These are phyloP conservation scores for Kwoniella sp. DNA, from an alignment of 768 basidiomycete species.

Conservation along the genomic window DNA sequence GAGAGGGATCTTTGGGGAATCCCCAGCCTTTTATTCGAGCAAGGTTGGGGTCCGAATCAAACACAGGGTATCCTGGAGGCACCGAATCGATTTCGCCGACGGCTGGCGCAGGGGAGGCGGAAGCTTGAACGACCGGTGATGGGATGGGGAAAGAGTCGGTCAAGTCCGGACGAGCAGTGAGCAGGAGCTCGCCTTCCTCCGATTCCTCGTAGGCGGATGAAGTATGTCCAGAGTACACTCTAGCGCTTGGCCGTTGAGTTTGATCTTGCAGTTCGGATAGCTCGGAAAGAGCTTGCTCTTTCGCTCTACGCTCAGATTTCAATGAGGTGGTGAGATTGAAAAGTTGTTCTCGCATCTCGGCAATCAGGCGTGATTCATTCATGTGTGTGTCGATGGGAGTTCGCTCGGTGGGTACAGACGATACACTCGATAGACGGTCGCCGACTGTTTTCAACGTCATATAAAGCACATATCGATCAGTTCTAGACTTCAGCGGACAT, in stretches of 20 bases:
- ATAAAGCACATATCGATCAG: slow-evolving; percentile 1
- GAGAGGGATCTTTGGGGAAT: slow-evolving; percentile 25
- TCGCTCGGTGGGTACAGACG: slow-evolving; percentile 22
- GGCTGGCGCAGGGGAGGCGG: not conserved
- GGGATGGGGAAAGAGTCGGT: not conserved
- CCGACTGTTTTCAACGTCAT: slow-evolving; percentile 33
- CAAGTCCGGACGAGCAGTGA: slow-evolving; percentile 1
- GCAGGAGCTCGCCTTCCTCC: slow-evolving; percentile 4
- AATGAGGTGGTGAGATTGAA: slow-evolving; percentile 57
- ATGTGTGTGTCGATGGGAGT: slow-evolving; percentile 7
- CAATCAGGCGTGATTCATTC: slow-evolving; percentile 44
- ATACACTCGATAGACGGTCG: slow-evolving; percentile 45
- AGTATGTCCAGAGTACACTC: not conserved
- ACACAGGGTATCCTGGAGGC: not conserved
- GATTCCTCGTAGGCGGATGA: slow-evolving; percentile 3
- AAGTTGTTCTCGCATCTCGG: slow-evolving; percentile 57
- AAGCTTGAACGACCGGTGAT: slow-evolving; percentile 3
- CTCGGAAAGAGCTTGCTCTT: slow-evolving; percentile 40
- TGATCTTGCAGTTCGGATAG: slow-evolving; percentile 7
- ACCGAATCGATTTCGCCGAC: not conserved
- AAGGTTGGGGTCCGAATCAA: slow-evolving; percentile 9
- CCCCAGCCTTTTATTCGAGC: slow-evolving; percentile 34
- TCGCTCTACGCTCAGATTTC: slow-evolving; percentile 54
- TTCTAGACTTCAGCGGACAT: slow-evolving; percentile 3
- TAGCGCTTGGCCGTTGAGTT: not conserved